Conservation (phyloP, 768 basidiomycete genomes). For the Boletellus ananas region DNA sequence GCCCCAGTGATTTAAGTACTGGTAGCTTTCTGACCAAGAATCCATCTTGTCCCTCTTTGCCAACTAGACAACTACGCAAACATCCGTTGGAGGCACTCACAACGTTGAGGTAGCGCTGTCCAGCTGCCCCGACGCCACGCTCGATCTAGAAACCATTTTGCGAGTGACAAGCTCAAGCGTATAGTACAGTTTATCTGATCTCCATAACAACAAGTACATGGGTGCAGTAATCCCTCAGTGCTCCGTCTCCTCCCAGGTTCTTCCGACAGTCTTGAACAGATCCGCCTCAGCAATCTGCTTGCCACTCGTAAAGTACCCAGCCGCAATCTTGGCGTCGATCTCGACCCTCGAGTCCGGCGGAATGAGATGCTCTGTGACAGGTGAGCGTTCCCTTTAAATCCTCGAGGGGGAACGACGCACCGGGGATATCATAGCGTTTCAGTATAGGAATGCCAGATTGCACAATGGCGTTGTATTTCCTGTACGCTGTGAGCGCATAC, state of each 20-base stretch:
- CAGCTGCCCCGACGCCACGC: too few species aligned
- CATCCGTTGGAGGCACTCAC: too few species aligned
- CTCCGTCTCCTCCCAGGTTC: slow-evolving; percentile 88
- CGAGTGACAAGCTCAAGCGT: not conserved
- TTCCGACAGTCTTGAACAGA: slow-evolving; percentile 79
- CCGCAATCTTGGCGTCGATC: slow-evolving; percentile 94
- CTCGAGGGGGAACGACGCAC: slow-evolving; percentile 31
- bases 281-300: slow-evolving; percentile 77
- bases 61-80: too few species aligned
- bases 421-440: slow-evolving; percentile 84
- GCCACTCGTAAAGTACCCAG: slow-evolving; percentile 85
- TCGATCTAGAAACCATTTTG: too few species aligned
- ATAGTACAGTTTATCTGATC: not conserved
- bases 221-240: slow-evolving; percentile 43
- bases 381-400: not conserved
- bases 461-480: slow-evolving; percentile 95
- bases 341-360: slow-evolving; percentile 89
- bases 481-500: slow-evolving; percentile 21
- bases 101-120: too few species aligned
- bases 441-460: slow-evolving; percentile 80
- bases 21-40: too few species aligned
- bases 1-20: too few species aligned
- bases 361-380: slow-evolving; percentile 66
- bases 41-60: too few species aligned
- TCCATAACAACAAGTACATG: slow-evolving; percentile 1